Evolutionary conservation across 768 basidiomycete genomes (phyloP), one percentile per base, ranked within the genome.

Genomic region (Tricholoma sp.): DNA sequence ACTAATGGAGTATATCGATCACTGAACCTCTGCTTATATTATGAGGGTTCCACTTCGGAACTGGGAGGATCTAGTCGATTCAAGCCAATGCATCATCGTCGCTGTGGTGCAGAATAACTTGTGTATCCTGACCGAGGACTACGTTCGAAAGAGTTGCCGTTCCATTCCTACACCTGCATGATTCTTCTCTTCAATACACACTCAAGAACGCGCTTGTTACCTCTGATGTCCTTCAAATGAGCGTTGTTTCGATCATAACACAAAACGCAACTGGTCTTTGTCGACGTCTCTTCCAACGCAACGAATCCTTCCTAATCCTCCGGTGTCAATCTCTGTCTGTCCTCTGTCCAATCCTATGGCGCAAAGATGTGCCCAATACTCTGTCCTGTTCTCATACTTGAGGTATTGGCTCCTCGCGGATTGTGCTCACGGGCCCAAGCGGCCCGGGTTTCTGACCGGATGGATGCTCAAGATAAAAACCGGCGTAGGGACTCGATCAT

Each of bases 401-500:
- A 71, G 17, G 64, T 67, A 15, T 59, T 50, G 68, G 70, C 17
- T 71, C 67, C 4, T 42, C 44, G 6, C 63, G 62, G 53, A 71
- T 71, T 6, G 70, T 71, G 65, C 66, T 66, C 41, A 69, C 70
- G 20, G 69, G 67, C 12, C 64, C 66, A 0, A 65, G 55, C 2
- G 67, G 65, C 20, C 18, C 20, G 18, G 42, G 42, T 48, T 68
- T 71, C 4, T 53, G 31, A 0, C 60, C 68, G 7, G 55, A 61
- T 3, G 70, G 70, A 31, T 69, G 69, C 2, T 71, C 70, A 58
- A 68, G 53, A 52, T 66, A 71, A 55, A 71, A 71, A 0, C 70
- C 70, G 0, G 70, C 64, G 57, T 69, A 71, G 1, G 63, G 61
- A 50, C 69, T 13, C 61, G 54, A 6, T 63, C 67, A 56, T 71